Percentiles rank a stretch among this genome's conserved stretches.
Evolutionary conservation across 768 basidiomycete genomes (phyloP).

Genomic region (Boletus pseudo-olivaceus): DNA sequence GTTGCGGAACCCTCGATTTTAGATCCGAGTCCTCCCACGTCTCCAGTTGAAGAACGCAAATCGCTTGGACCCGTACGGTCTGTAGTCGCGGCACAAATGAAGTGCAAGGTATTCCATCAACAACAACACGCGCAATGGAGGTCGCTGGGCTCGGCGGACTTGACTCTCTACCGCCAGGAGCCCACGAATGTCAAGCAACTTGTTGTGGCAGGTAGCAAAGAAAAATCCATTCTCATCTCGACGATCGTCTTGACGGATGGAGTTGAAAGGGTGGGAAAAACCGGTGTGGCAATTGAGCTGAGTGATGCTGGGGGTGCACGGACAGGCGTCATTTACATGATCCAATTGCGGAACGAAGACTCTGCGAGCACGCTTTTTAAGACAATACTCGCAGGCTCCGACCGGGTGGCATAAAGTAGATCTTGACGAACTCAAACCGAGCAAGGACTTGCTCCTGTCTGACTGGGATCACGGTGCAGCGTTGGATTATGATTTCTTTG

Average conservation of each 20-base stretch:
- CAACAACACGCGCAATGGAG: conserved; percentile 99
- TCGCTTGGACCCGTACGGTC: conserved; percentile 69
- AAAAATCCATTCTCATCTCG: conserved; percentile 79
- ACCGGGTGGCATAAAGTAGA: conserved; percentile 45
- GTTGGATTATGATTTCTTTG: neutral
- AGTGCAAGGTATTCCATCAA: conserved; percentile 96
- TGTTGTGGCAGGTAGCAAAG: conserved; percentile 81
- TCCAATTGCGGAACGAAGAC: conserved; percentile 88
- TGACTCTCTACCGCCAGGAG: conserved; percentile 81
- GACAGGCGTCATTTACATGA: conserved; percentile 96
- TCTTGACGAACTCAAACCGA: neutral
- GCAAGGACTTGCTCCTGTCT: neutral
- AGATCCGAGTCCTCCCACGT: conserved; percentile 81
- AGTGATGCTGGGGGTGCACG: conserved; percentile 81
- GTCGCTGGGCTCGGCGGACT: conserved; percentile 79
- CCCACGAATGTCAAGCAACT: conserved; percentile 94
- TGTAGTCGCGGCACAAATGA: conserved; percentile 84
- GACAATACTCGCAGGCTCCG: conserved; percentile 82
- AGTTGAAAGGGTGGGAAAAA: conserved; percentile 98
- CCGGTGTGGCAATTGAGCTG: conserved; percentile 93
- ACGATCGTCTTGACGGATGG: conserved; percentile 96
- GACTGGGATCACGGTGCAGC: neutral
- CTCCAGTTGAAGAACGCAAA: conserved; percentile 60
- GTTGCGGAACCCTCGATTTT: conserved; percentile 51
- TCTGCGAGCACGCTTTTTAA: conserved; percentile 84